Conservation (phyloP, 2,329 filamentous ascomycete species). For the Trichoderma koningii region DNA sequence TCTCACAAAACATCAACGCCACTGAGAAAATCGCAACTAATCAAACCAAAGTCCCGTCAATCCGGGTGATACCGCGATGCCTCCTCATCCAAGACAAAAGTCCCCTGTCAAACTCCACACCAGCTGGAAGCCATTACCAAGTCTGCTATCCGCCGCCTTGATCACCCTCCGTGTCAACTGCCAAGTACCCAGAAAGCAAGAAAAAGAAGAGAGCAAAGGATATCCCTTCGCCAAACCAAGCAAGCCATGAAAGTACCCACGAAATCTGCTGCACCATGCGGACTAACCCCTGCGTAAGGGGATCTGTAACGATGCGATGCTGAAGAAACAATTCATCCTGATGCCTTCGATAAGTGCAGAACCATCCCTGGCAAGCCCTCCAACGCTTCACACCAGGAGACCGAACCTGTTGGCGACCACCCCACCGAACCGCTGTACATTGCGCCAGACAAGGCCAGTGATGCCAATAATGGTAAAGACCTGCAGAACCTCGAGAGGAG, state of each 20-base stretch:
- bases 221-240: not conserved
- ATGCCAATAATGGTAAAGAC: conserved; percentile 55
- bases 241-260: conserved; percentile 9
- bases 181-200: not conserved
- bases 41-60: not conserved
- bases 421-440: conserved; percentile 38
- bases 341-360: not conserved
- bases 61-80: not conserved
- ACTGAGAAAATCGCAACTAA: too few species aligned
- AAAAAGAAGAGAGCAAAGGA: not conserved
- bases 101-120: not conserved
- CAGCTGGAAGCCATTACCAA: too few species aligned
- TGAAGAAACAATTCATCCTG: not conserved
- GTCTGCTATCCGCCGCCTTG: too few species aligned
- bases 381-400: conserved; percentile 25
- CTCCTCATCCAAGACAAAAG: not conserved
- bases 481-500: conserved; percentile 58
- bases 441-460: conserved; percentile 47
- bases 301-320: not conserved
- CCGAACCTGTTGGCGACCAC: conserved; percentile 31
- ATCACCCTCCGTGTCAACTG: not conserved
- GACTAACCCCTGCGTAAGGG: not conserved
- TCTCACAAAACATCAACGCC: too few species aligned
- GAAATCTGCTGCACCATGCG: not conserved
- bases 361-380: too few species aligned